phyloP scores from a whole-genome alignment of 352 stramenopile genomes.

The Phytophthora agathidicida region DNA sequence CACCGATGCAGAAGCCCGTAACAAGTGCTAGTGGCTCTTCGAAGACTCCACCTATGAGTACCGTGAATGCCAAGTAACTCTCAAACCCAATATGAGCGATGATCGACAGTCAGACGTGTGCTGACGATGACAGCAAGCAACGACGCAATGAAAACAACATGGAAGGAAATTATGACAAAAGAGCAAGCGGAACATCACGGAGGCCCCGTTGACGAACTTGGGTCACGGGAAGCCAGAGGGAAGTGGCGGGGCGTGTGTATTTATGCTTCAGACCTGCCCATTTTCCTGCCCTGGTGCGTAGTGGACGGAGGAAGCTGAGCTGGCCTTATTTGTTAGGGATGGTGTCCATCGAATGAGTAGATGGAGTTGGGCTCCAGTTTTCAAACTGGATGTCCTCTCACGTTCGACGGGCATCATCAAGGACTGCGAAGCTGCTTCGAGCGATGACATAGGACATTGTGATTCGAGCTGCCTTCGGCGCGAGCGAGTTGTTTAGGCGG shows the following conservation, averaged over 20 bases:
- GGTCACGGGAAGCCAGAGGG: slow-evolving; percentile 37
- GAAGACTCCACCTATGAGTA: slow-evolving; percentile 88
- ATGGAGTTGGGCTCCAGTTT: slow-evolving; percentile 28
- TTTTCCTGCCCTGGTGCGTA: slow-evolving; percentile 29
- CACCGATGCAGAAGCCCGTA: slow-evolving; percentile 75
- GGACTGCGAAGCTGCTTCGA: slow-evolving; percentile 33
- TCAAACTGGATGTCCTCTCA: slow-evolving; percentile 26
- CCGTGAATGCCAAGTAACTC: slow-evolving; percentile 88
- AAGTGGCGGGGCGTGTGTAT: slow-evolving; percentile 25
- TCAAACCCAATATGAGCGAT: slow-evolving; percentile 38
- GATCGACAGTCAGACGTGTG: slow-evolving; percentile 31
- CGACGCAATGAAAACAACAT: slow-evolving; percentile 25
- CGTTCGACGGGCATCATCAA: slow-evolving; percentile 30
- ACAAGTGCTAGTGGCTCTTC: slow-evolving; percentile 71
- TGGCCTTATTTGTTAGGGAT: slow-evolving; percentile 43
- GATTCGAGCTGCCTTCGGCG: slow-evolving; percentile 34
- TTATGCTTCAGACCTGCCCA: slow-evolving; percentile 24
- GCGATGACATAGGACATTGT: slow-evolving; percentile 37
- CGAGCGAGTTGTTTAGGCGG: slow-evolving; percentile 26
- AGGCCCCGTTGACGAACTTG: slow-evolving; percentile 33
- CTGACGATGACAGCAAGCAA: slow-evolving; percentile 18
- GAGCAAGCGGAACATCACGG: slow-evolving; percentile 22
- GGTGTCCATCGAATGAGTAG: slow-evolving; percentile 30
- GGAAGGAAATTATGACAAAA: slow-evolving; percentile 32
- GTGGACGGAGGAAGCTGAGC: slow-evolving; percentile 31